Evolutionary conservation across 2,329 filamentous ascomycete genomes (phyloP), one percentile per base, ranked within the genome.

Genomic region (Ramichloridium luteum): DNA sequence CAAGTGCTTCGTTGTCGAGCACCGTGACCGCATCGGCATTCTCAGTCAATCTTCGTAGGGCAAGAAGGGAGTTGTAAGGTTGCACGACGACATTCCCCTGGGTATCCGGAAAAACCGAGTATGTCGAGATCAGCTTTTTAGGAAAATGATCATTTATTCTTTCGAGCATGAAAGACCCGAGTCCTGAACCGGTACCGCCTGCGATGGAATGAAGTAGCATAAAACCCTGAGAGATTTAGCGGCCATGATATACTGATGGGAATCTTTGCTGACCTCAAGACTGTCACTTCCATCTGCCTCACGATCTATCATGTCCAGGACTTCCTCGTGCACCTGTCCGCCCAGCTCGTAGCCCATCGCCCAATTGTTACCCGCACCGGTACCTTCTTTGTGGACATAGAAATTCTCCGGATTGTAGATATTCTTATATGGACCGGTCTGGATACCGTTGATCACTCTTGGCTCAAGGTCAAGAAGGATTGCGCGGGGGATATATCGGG

Each of bases 391-490:
- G 49, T 88, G 84, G 32, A 96, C 75, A 56, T 92, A 98, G 62
- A 96, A 94, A 66, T 98, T 98, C 60, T 98, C 90, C 0, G 90
- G 90, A 56, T 98, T 98, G 72, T 98, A 98, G 38, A 98, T 98
- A 57, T 98, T 96, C 58, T 80, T 84, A 67, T 98, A 98, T 0
- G 86, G 78, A 1, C 90, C 85, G 6, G 78, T 80, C 62, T 96
- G 88, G 47, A 98, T 98, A 39, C 76, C 67, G 54, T 96, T 81
- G 53, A 98, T 80, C 41, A 96, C 86, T 43, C 90, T 73, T 14
- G 90, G 90, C 60, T 98, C 90, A 23, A 98, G 67, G 56, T 98
- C 90, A 41, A 98, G 80, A 31, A 98, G 67, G 49, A 98, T 96
- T 28, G 90, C 88, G 54, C 90, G 75, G 8, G 90, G 90, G 45